phyloP scores from a whole-genome alignment of 345 rosid genomes.

The Psidium friedrichsthalianum region DNA sequence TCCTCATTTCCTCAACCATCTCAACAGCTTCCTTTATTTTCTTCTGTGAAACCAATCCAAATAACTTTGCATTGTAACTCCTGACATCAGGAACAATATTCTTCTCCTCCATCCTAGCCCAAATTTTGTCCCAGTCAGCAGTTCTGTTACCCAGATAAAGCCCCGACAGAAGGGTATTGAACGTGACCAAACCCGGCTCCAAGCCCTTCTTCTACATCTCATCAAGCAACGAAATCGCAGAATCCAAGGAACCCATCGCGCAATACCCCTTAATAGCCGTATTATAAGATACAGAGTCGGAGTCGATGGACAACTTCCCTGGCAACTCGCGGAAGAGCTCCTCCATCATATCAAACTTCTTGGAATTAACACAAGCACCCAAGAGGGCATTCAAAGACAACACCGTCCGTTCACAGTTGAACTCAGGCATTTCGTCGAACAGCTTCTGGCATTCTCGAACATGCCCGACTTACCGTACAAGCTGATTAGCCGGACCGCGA shows the following conservation, averaged over 20 bases:
- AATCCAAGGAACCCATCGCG: constrained; percentile 32
- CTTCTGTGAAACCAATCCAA: constrained; percentile 33
- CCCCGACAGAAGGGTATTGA: constrained; percentile 40
- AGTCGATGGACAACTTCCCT: constrained; percentile 30
- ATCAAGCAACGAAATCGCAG: constrained; percentile 30
- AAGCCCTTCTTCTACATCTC: constrained; percentile 52
- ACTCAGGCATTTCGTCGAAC: constrained; percentile 69
- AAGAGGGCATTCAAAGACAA: constrained; percentile 54
- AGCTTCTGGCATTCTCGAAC: constrained; percentile 54
- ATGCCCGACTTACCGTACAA: constrained; percentile 47
- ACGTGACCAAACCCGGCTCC: constrained; percentile 36
- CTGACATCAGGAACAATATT: constrained; percentile 28
- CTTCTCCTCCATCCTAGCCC: constrained; percentile 40
- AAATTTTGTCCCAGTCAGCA: constrained; percentile 48
- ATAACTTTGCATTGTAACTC: constrained; percentile 47
- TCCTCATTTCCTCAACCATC: constrained; percentile 32
- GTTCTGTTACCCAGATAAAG: constrained; percentile 30
- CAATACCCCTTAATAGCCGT: constrained; percentile 44
- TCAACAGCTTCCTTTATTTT: constrained; percentile 32
- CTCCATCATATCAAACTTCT: constrained; percentile 33
- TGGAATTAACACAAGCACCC: constrained; percentile 42
- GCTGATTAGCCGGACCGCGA: constrained; percentile 33
- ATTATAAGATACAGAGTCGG: constrained; percentile 43
- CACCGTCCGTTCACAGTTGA: constrained; percentile 44
- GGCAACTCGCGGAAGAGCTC: constrained; percentile 33